Evolutionary conservation across 148 eudicot genomes (phyloP).

Genomic region (Nyssa sinensis): DNA sequence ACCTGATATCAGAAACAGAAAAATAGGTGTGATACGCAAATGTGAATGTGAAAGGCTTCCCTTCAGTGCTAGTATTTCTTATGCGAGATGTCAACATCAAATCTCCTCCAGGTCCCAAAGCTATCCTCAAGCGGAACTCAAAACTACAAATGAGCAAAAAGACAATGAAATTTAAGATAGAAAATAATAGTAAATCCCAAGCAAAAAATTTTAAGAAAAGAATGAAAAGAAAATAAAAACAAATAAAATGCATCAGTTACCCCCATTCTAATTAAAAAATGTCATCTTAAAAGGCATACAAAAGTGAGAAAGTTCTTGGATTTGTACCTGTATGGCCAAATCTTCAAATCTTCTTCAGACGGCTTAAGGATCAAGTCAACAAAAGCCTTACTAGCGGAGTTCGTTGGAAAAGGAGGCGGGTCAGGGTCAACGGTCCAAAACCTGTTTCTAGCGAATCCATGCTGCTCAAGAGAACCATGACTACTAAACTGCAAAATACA

Average conservation of each 20-base stretch:
- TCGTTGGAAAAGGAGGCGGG: conserved; percentile 59
- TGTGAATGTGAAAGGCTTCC: conserved; percentile 79
- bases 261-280: too few species aligned
- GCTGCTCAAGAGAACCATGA: conserved; percentile 70
- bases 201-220: too few species aligned
- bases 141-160: conserved; percentile 46
- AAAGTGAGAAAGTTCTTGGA: neutral
- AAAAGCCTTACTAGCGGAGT: conserved; percentile 48
- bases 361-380: conserved; percentile 84
- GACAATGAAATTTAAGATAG: neutral
- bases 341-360: conserved; percentile 73
- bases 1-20: conserved; percentile 96
- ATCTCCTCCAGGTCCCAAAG: conserved; percentile 90
- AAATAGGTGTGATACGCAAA: conserved; percentile 96
- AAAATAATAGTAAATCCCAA: neutral
- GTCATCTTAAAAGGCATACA: neutral
- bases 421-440: conserved; percentile 65
- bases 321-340: conserved; percentile 80
- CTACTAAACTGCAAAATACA: conserved; percentile 61
- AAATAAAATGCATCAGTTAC: conserved; percentile 1
- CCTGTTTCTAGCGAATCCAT: conserved; percentile 95
- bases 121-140: conserved; percentile 84
- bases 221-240: too few species aligned
- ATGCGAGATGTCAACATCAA: conserved; percentile 88
- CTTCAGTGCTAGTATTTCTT: conserved; percentile 77